These are phyloP conservation scores for Amanita phalloides DNA, from an alignment of 768 basidiomycete species.

Conservation along the genomic window DNA sequence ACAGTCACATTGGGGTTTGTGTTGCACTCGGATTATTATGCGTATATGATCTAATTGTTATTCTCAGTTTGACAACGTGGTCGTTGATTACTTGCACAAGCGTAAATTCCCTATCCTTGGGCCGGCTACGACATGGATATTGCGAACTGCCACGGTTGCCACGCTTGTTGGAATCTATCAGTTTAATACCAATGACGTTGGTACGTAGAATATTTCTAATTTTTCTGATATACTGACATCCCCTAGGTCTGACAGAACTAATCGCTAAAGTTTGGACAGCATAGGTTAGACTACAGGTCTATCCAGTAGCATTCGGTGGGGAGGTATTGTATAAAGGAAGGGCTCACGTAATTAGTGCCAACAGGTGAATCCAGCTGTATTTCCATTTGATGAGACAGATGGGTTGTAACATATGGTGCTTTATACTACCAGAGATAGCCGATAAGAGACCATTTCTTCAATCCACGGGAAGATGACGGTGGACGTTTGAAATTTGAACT, in stretches of 20 bases:
- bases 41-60: background rate
- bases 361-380: too few species aligned
- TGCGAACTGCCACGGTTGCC: conserved; percentile 69
- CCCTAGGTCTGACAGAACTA: conserved; percentile 73
- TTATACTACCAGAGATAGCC: too few species aligned
- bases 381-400: too few species aligned
- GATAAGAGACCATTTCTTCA: too few species aligned
- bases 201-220: conserved; percentile 35
- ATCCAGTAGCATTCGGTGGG: background rate
- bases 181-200: conserved; percentile 98
- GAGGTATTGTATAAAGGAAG: too few species aligned
- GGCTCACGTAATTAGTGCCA: too few species aligned
- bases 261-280: conserved; percentile 79
- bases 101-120: conserved; percentile 91
- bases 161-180: conserved; percentile 89
- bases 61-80: conserved; percentile 55
- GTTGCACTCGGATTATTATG: conserved; percentile 16
- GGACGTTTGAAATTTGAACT: too few species aligned
- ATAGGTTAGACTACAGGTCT: conserved; percentile 16
- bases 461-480: too few species aligned
- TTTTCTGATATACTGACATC: background rate
- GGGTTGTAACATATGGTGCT: too few species aligned
- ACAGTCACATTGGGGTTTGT: conserved; percentile 94
- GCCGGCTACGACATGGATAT: conserved; percentile 56
- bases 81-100: conserved; percentile 87